Evolutionary conservation across 495 filamentous ascomycete species (phyloP).

Genomic region (Alectoria sarmentosa): DNA sequence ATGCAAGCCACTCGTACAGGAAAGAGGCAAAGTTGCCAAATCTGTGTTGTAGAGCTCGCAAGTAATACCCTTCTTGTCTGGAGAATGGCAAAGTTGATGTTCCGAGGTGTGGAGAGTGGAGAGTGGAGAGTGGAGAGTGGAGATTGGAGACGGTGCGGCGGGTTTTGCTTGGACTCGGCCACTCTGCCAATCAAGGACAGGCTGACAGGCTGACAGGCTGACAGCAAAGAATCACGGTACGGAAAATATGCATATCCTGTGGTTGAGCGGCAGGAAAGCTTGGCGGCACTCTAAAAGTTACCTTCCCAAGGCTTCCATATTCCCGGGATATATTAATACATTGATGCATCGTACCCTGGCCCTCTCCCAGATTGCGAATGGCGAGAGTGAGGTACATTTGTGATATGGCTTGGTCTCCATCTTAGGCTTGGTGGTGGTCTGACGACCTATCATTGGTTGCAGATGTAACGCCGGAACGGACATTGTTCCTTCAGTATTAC

Average conservation of each 20-base stretch:
- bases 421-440: not conserved
- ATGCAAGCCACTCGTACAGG: slow-evolving; percentile 1
- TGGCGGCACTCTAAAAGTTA: slow-evolving; percentile 4
- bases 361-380: not conserved
- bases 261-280: not conserved
- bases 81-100: not conserved
- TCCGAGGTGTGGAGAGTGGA: not conserved
- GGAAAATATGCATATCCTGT: not conserved
- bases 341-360: not conserved
- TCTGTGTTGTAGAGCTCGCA: not conserved
- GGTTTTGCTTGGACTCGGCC: too few species aligned
- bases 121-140: not conserved
- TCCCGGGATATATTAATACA: not conserved
- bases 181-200: too few species aligned
- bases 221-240: not conserved
- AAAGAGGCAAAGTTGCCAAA: not conserved
- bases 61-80: not conserved
- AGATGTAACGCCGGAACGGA: not conserved
- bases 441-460: not conserved
- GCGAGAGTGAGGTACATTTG: not conserved
- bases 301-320: not conserved
- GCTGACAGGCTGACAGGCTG: too few species aligned
- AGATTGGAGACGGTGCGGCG: not conserved
- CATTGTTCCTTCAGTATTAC: not conserved
- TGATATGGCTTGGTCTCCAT: not conserved